phyloP scores from a whole-genome alignment of 352 stramenopile species.

The Pythium myriotylum region DNA sequence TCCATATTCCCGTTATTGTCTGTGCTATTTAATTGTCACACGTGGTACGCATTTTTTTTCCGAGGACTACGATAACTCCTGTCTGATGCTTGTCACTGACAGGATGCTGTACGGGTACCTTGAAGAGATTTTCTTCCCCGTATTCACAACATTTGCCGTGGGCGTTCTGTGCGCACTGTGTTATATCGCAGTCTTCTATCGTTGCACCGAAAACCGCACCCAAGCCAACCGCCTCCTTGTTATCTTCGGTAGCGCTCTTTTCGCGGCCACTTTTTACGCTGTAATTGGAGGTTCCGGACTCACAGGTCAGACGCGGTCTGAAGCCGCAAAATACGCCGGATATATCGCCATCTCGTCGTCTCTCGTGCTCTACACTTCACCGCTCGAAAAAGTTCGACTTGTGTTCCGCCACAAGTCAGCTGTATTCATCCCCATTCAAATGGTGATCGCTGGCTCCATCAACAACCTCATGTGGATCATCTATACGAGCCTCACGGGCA shows the following conservation, averaged over 20 bases:
- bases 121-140: constrained; percentile 42
- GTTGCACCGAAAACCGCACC: constrained; percentile 41
- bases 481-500: constrained; percentile 40
- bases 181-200: constrained; percentile 57
- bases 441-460: constrained; percentile 49
- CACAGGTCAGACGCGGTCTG: constrained; percentile 33
- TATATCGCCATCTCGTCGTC: constrained; percentile 45
- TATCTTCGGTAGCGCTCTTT: constrained; percentile 25
- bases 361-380: constrained; percentile 54
- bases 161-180: constrained; percentile 35
- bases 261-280: constrained; percentile 33
- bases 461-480: constrained; percentile 59
- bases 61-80: neutral
- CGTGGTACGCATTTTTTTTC: constrained; percentile 21
- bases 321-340: constrained; percentile 34
- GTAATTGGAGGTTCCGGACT: constrained; percentile 33
- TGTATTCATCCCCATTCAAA: constrained; percentile 53
- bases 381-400: constrained; percentile 50
- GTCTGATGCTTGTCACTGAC: neutral
- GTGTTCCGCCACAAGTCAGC: constrained; percentile 49
- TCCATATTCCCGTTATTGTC: constrained; percentile 52
- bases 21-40: constrained; percentile 47
- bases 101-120: constrained; percentile 47
- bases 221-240: constrained; percentile 29
- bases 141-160: constrained; percentile 46